Conservation (phyloP, 768 basidiomycete genomes). For the Agrocybe chaxingu region DNA sequence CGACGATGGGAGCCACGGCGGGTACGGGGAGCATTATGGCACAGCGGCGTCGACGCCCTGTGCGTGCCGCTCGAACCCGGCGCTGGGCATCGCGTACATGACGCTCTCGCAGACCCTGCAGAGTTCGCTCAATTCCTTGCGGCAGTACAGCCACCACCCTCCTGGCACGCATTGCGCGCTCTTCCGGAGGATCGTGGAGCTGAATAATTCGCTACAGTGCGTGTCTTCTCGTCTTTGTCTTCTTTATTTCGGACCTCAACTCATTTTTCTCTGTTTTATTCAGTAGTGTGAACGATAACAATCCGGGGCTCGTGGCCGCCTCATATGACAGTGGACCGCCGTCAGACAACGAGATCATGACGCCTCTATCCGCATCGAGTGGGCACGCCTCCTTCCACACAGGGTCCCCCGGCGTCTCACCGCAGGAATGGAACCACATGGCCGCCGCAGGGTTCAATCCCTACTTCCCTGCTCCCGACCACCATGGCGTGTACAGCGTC, state of each 20-base stretch:
- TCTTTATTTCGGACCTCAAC: not conserved
- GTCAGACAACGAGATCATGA: conserved; percentile 61
- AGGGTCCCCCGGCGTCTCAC: conserved; percentile 47
- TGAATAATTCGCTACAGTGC: conserved; percentile 65
- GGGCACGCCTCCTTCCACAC: conserved; percentile 44
- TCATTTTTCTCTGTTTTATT: conserved; percentile 10
- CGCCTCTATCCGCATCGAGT: conserved; percentile 49
- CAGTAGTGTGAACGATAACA: conserved; percentile 43
- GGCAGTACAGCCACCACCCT: conserved; percentile 60
- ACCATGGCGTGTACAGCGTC: conserved; percentile 47
- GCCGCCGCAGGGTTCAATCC: conserved; percentile 57
- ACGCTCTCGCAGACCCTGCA: conserved; percentile 64
- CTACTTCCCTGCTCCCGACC: conserved; percentile 63
- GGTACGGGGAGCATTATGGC: conserved; percentile 33
- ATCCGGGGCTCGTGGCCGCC: conserved; percentile 41
- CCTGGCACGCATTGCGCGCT: conserved; percentile 51
- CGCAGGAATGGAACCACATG: conserved; percentile 62
- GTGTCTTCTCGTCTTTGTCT: conserved; percentile 25
- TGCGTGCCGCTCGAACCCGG: conserved; percentile 62
- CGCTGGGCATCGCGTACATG: conserved; percentile 55
- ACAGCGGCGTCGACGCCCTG: conserved; percentile 42
- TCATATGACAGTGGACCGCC: conserved; percentile 59
- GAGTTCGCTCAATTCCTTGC: conserved; percentile 49
- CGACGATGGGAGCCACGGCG: conserved; percentile 31
- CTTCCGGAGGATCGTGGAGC: conserved; percentile 56